Conservation (phyloP, 1,284 basidiomycete genomes). For the Tranzscheliella williamsii region DNA sequence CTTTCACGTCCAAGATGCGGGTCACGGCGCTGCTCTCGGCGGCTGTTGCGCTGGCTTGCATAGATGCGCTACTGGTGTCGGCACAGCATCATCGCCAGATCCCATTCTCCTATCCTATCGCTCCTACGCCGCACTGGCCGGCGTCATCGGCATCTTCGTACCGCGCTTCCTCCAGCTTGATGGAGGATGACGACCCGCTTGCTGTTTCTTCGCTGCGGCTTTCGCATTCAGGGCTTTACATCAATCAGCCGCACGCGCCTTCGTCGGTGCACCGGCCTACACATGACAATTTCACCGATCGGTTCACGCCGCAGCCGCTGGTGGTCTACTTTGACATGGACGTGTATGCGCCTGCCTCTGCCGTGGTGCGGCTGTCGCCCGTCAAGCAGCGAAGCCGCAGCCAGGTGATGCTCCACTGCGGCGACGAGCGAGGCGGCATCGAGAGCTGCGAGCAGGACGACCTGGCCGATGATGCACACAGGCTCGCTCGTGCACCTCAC, state of each 20-base stretch:
- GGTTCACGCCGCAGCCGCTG: slow-evolving; percentile 23
- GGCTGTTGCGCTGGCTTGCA: no score
- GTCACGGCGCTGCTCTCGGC: no score
- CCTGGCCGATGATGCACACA: slow-evolving; percentile 6
- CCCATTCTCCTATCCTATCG: slow-evolving; percentile 18
- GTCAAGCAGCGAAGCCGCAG: slow-evolving; percentile 17
- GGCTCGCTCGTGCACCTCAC: no score
- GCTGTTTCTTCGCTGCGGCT: slow-evolving; percentile 33
- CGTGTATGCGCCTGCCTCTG: slow-evolving; percentile 6
- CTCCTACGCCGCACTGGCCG: slow-evolving; percentile 2
- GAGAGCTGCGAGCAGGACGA: slow-evolving; percentile 38
- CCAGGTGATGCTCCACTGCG: slow-evolving; percentile 38
- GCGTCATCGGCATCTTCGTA: slow-evolving; percentile 1
- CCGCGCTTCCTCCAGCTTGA: slow-evolving; percentile 1
- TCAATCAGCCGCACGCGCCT: slow-evolving; percentile 32
- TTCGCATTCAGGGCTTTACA: slow-evolving; percentile 41
- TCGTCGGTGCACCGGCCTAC: slow-evolving; percentile 12
- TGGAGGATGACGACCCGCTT: slow-evolving; percentile 27
- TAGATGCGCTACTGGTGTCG: no score
- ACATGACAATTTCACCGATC: slow-evolving; percentile 15
- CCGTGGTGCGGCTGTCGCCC: slow-evolving; percentile 13
- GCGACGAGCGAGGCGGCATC: slow-evolving; percentile 23
- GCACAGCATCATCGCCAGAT: slow-evolving; percentile 28
- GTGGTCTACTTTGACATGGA: slow-evolving; percentile 30
- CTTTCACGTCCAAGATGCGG: no score